These are phyloP conservation scores for Lomentospora prolificans DNA, from an alignment of 2,329 filamentous ascomycete genomes.

Conservation along the genomic window DNA sequence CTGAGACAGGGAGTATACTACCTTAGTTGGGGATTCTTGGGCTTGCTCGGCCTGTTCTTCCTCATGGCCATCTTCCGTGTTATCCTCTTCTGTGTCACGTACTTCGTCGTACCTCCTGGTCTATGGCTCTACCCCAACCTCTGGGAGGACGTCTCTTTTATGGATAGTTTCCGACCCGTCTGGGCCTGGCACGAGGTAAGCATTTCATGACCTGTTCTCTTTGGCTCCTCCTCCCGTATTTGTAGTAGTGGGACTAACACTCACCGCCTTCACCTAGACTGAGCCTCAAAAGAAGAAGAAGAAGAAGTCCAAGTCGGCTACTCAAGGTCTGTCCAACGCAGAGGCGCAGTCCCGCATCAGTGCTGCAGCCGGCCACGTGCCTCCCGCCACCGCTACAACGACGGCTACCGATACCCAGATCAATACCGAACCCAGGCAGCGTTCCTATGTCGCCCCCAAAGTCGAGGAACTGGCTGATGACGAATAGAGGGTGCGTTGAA, in stretches of 20 bases:
- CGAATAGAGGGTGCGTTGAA: background rate
- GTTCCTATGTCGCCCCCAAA: constrained; percentile 38
- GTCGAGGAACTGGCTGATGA: constrained; percentile 43
- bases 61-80: constrained; percentile 94
- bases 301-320: constrained; percentile 37
- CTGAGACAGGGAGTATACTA: constrained; percentile 95
- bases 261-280: constrained; percentile 19
- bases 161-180: constrained; percentile 89
- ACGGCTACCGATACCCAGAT: constrained; percentile 48
- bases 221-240: background rate
- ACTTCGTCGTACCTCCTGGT: constrained; percentile 74
- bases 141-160: constrained; percentile 97
- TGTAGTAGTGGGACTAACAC: constrained; percentile 17
- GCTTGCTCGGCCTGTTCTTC: constrained; percentile 87
- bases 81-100: constrained; percentile 87
- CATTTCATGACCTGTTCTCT: constrained; percentile 9
- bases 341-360: constrained; percentile 34
- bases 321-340: constrained; percentile 20
- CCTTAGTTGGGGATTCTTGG: constrained; percentile 85
- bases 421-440: constrained; percentile 32
- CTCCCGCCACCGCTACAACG: constrained; percentile 43
- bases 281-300: constrained; percentile 45
- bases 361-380: constrained; percentile 41
- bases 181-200: constrained; percentile 98
- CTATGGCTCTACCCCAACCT: constrained; percentile 98